Conservation (phyloP, 139 green algal species). For the Picochlorum sp. region DNA sequence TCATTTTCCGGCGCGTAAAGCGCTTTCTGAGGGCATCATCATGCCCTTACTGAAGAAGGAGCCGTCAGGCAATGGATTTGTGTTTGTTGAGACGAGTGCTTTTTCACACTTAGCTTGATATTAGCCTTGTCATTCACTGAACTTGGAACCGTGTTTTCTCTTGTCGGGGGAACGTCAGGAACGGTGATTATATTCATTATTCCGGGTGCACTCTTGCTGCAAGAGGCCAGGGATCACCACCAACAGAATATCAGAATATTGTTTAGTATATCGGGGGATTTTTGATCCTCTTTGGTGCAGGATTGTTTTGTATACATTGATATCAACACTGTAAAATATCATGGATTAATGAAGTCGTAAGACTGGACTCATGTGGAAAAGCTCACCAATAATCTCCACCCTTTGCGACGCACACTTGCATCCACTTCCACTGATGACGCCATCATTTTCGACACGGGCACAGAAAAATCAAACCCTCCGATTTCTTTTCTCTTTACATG, state of each 20-base stretch:
- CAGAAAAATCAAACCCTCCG: conserved; percentile 5
- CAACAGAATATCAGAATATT: background rate
- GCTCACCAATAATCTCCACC: background rate
- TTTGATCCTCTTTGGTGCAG: background rate
- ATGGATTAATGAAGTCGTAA: too few relatives aligned
- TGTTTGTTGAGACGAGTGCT: conserved; percentile 19
- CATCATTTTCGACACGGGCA: background rate
- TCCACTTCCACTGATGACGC: background rate
- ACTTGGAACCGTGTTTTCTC: conserved; percentile 49
- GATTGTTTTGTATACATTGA: conserved; percentile 2
- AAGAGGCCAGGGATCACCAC: background rate
- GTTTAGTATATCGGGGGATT: background rate
- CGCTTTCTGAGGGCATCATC: conserved; percentile 23
- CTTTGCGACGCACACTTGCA: background rate
- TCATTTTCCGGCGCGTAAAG: conserved; percentile 45
- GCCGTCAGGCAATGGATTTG: conserved; percentile 12
- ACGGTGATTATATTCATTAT: conserved; percentile 58
- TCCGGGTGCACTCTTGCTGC: conserved; percentile 34
- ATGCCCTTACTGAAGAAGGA: conserved; percentile 6
- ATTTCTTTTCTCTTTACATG: conserved; percentile 6
- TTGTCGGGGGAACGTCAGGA: conserved; percentile 50
- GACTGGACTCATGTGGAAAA: too few relatives aligned
- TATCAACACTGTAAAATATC: background rate
- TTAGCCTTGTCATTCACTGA: conserved; percentile 41
- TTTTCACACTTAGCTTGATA: conserved; percentile 28